Evolutionary conservation across 2,329 filamentous ascomycete genomes (phyloP).

Genomic region (Paramyrothecium roridum): DNA sequence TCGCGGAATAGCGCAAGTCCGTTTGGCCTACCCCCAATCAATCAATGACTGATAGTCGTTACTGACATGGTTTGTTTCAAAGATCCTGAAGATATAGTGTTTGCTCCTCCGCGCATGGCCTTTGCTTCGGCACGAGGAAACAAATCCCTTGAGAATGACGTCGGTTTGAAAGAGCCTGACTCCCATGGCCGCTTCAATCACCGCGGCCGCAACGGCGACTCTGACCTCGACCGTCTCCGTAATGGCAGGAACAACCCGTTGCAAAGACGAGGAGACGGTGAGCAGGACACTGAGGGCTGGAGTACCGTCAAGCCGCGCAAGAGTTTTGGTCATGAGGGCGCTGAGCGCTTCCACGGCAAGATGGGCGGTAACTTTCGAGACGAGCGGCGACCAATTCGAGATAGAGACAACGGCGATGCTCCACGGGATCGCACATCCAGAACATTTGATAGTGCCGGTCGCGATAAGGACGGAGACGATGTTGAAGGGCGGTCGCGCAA

Average conservation of each 20-base stretch:
- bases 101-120: constrained; percentile 78
- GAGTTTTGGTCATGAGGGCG: constrained; percentile 69
- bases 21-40: constrained; percentile 19
- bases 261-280: constrained; percentile 52
- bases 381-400: constrained; percentile 43
- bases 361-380: constrained; percentile 51
- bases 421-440: constrained; percentile 43
- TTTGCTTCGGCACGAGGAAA: constrained; percentile 73
- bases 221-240: constrained; percentile 48
- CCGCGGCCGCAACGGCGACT: constrained; percentile 48
- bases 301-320: constrained; percentile 70
- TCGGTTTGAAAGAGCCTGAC: constrained; percentile 48
- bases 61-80: constrained; percentile 10
- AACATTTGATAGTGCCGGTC: constrained; percentile 46
- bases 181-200: constrained; percentile 56
- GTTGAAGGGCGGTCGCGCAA: constrained; percentile 61
- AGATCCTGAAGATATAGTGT: constrained; percentile 78
- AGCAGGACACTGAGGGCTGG: constrained; percentile 69
- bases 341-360: constrained; percentile 66
- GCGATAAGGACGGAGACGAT: constrained; percentile 49
- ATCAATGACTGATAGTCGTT: not conserved
- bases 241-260: constrained; percentile 43
- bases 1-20: constrained; percentile 56
- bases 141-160: constrained; percentile 51
- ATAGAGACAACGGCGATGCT: constrained; percentile 56